Conservation (phyloP, 1,284 basidiomycete species). For the Melampsora americana region DNA sequence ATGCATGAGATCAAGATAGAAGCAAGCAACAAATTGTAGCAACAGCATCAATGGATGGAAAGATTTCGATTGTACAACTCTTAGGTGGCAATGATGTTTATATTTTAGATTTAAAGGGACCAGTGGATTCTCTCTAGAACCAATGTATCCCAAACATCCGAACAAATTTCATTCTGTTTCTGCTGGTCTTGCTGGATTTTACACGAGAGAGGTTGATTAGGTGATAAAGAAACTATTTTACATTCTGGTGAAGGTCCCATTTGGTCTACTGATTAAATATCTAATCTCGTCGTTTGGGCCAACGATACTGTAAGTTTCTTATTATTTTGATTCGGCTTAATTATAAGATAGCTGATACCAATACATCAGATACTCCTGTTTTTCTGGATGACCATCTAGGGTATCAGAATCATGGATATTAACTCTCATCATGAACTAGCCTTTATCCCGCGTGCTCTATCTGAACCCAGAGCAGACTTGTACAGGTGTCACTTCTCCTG, state of each 20-base stretch:
- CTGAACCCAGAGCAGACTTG: constrained; percentile 82
- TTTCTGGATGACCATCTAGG: neutral
- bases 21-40: constrained; percentile 81
- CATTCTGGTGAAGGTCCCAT: constrained; percentile 90
- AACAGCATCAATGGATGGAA: constrained; percentile 90
- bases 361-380: neutral
- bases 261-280: constrained; percentile 84
- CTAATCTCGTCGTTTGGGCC: constrained; percentile 88
- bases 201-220: constrained; percentile 94
- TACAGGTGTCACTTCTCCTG: constrained; percentile 88
- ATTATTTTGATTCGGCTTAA: neutral
- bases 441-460: constrained; percentile 75
- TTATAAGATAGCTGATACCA: constrained; percentile 17
- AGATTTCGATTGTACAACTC: constrained; percentile 82
- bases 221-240: constrained; percentile 82
- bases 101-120: constrained; percentile 85
- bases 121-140: constrained; percentile 89
- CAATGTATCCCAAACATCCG: constrained; percentile 75
- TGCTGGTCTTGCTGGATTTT: constrained; percentile 88
- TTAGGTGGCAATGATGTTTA: constrained; percentile 70
- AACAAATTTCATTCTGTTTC: constrained; percentile 78
- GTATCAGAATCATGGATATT: constrained; percentile 91
- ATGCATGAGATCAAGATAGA: constrained; percentile 83
- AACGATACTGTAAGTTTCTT: constrained; percentile 70
- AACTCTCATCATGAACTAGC: constrained; percentile 74